A percentile compares a stretch with the other conserved stretches of the same genome.
These are phyloP conservation scores for Eucalyptus sp. DNA, from an alignment of 345 rosid genomes.

Conservation along the genomic window DNA sequence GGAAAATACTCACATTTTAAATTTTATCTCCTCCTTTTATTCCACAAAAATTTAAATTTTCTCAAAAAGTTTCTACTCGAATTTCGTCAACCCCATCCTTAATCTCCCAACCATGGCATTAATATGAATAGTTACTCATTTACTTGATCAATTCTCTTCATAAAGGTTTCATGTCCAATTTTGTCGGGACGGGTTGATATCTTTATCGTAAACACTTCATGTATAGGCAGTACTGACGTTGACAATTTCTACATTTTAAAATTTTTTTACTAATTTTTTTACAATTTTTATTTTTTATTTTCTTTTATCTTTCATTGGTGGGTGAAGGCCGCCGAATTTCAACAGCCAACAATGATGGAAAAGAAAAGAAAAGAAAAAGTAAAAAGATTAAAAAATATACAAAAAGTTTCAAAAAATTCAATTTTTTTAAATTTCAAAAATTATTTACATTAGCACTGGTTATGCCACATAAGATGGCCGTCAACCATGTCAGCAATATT, in stretches of 20 bases:
- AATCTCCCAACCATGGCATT: neutral
- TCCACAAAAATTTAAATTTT: neutral
- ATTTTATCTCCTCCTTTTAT: neutral
- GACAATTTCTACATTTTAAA: no score
- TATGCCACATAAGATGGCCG: fast-evolving
- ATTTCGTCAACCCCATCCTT: neutral
- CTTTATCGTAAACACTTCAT: no score
- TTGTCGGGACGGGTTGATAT: neutral
- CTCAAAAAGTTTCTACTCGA: neutral
- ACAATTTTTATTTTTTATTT: fast-evolving
- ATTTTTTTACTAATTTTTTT: fast-evolving
- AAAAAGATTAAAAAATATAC: no score
- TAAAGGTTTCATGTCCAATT: neutral
- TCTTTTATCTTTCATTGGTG: no score
- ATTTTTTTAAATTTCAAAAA: no score
- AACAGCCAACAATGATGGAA: fast-evolving
- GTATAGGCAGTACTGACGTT: no score
- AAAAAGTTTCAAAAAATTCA: no score
- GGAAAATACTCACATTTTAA: neutral
- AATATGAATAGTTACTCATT: neutral
- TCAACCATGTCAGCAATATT: fast-evolving
- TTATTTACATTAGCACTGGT: fast-evolving
- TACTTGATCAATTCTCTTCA: neutral
- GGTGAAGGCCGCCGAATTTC: no score
- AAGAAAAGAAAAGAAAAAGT: no score